Base-by-base conservation (phyloP, 345 rosid genomes). In the Gossypium australe region DNA sequence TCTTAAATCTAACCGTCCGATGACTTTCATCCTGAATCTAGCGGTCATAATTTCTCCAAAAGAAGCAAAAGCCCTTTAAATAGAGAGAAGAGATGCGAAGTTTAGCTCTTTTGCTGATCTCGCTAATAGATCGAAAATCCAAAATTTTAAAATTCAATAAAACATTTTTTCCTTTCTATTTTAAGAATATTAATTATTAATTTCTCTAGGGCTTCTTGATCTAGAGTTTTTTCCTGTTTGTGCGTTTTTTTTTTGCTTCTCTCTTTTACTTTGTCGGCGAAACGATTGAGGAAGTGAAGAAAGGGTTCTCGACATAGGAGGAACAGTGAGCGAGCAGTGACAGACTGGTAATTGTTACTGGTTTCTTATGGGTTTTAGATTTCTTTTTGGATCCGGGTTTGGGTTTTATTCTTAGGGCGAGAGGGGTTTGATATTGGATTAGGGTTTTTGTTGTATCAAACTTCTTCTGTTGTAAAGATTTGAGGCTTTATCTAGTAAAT, bases 261-360 rank as follows among this genome's bases (percentile, higher is more conserved):
- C 14, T 57, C 16, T 1, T 29, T 10, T 22, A 34, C 34, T 59
- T 13, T 48, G 56, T 38, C 51, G 57, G 61, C 13, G 18, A 44
- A 12, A 14, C 45, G 63, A 22, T 17, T 16, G 27, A 10, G 45
- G 45, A 70, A 73, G 22, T 63, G 70, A 27, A 38, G 51, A 55
- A 52, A 49, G 24, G 9, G 51, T 18, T 52, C 34, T 27, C 57
- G 8, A 66, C 48, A 29, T 70, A 52, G 14, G 61, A 29, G 27
- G 27, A 52, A 29, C 73, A 17, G 48, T 45, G 47, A 52, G 6
- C 14, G 61, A 52, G 73, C 22, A 52, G 48, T 52, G 25, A 5
- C 24, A 49, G 44, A 70, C 60, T 52, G 73, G 73, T 70, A 70
- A 52, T 13, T 60, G 38, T 60, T 25, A 13, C 17, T 60, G 17